Evolutionary conservation across 2,329 filamentous ascomycete species (phyloP).

Genomic region (Xylaria sp.): DNA sequence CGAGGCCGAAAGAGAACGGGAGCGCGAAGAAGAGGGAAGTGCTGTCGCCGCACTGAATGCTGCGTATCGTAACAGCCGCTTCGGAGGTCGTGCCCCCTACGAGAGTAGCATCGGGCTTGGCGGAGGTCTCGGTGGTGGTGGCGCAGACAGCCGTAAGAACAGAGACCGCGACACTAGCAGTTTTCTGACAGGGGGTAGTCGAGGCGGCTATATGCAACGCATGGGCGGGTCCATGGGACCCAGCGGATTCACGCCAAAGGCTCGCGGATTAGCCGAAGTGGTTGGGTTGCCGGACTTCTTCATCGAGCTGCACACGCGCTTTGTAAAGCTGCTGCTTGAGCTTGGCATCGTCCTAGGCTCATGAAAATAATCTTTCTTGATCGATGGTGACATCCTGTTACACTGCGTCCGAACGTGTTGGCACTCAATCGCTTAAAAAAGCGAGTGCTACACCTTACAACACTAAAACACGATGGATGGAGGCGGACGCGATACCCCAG

Average conservation of each 20-base stretch:
- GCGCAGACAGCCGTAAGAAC: conserved; percentile 46
- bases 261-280: conserved; percentile 72
- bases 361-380: conserved; percentile 44
- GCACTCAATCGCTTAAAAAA: not conserved
- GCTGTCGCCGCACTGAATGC: conserved; percentile 56
- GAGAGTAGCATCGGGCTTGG: conserved; percentile 48
- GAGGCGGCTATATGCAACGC: conserved; percentile 65
- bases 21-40: conserved; percentile 53
- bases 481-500: conserved; percentile 33
- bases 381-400: not conserved
- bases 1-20: conserved; percentile 68
- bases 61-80: conserved; percentile 56
- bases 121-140: conserved; percentile 44
- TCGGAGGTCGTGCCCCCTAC: conserved; percentile 50
- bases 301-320: conserved; percentile 71
- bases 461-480: not conserved
- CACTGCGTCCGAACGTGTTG: not conserved
- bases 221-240: conserved; percentile 66
- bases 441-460: not conserved
- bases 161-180: conserved; percentile 60
- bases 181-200: conserved; percentile 65
- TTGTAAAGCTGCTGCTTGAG: conserved; percentile 71
- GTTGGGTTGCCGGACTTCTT: conserved; percentile 76
- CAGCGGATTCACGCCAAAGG: conserved; percentile 65
- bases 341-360: conserved; percentile 65